Percentiles rank a stretch among this genome's conserved stretches.
Evolutionary conservation across 2,329 filamentous ascomycete species (phyloP).

Genomic region (Cladophialophora immunda): DNA sequence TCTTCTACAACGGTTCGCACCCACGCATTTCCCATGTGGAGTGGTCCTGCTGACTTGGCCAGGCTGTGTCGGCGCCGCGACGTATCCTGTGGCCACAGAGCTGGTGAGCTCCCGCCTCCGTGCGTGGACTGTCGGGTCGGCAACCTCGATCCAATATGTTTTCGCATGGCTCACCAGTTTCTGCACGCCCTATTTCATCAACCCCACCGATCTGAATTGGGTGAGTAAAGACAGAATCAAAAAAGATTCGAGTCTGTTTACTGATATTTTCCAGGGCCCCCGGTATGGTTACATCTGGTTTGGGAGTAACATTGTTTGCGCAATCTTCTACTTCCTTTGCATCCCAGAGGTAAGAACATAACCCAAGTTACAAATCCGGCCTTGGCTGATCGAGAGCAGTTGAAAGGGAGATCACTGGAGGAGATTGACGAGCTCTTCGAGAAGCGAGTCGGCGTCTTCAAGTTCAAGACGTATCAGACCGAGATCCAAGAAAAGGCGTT

Average conservation of each 20-base stretch:
- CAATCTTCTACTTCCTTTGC: constrained; percentile 20
- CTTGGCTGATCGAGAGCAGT: constrained; percentile 7
- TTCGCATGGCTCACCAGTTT: constrained; percentile 49
- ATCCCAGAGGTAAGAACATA: constrained; percentile 16
- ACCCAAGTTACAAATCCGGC: too few species aligned
- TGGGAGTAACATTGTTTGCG: constrained; percentile 14
- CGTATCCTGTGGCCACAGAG: constrained; percentile 45
- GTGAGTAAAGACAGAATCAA: constrained; percentile 29
- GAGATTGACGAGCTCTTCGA: constrained; percentile 24
- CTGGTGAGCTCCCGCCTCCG: constrained; percentile 45
- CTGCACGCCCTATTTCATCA: constrained; percentile 52
- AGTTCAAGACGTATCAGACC: constrained; percentile 21
- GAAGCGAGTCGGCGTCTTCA: constrained; percentile 15
- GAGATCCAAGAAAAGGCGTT: constrained; percentile 22
- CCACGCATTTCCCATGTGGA: background rate
- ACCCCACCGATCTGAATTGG: constrained; percentile 49
- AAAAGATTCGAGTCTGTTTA: background rate
- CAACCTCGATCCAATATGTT: constrained; percentile 47
- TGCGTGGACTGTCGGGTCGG: constrained; percentile 48
- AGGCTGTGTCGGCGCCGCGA: constrained; percentile 46
- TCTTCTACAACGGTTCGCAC: constrained; percentile 44
- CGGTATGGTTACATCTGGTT: constrained; percentile 23
- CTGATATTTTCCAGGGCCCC: background rate
- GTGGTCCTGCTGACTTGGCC: background rate
- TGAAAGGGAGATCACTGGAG: constrained; percentile 19